Evolutionary conservation across 2,329 filamentous ascomycete species (phyloP), one percentile per base, ranked within the genome.

Genomic region (Emmonsiellopsis sp.): DNA sequence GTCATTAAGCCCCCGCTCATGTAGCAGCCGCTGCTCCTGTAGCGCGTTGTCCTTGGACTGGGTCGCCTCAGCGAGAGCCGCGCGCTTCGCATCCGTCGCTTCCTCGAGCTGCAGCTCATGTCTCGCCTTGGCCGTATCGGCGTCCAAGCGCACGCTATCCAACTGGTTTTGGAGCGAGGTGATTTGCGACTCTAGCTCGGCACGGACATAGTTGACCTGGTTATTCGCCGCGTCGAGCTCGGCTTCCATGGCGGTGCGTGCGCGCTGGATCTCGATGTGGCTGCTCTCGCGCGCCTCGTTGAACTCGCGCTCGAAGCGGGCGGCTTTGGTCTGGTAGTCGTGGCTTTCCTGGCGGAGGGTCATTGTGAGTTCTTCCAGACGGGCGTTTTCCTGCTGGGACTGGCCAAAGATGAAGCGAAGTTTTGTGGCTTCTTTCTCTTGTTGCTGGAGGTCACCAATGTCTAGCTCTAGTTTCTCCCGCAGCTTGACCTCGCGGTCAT

Each of bases 91-190:
- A 56, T 82, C 81, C 55, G 87, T 81, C 21, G 86, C 85, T 60
- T 93, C 88, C 67, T 95, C 87, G 9, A 95, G 77, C 51, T 93
- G 78, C 74, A 93, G 86, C 64, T 95, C 89, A 61, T 87, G 84
- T 61, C 86, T 86, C 17, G 85, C 88, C 66, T 86, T 90, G 53
- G 83, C 79, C 2, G 87, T 90, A 63, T 95, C 88, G 8, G 84
- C 81, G 57, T 95, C 89, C 64, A 93, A 77, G 63, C 80, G 86
- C 53, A 86, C 79, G 60, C 85, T 84, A 58, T 95, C 88, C 43
- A 95, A 74, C 66, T 95, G 87, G 17, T 79, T 74, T 51, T 88
- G 84, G 32, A 90, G 73, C 62, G 84, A 84, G 31, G 78, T 71
- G 55, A 93, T 80, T 66, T 95, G 87, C 55, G 85, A 82, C 65